A percentile compares a stretch with the other conserved stretches of the same genome.
These are phyloP conservation scores for Ustilago cynodontis DNA, from an alignment of 1,284 basidiomycete genomes.

Conservation along the genomic window DNA sequence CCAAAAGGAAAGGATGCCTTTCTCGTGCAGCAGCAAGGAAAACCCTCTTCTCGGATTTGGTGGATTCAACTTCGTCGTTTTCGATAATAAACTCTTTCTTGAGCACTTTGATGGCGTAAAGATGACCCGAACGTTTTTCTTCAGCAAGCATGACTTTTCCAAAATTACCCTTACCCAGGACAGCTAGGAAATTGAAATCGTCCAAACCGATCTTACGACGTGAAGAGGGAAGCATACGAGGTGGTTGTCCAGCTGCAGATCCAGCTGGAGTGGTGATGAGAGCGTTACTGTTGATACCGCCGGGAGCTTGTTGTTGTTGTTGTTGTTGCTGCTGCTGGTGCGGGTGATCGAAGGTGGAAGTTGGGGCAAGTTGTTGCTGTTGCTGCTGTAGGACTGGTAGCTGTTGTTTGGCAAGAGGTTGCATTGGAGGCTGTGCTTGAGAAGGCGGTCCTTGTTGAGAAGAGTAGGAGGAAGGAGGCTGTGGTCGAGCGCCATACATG, in stretches of 20 bases:
- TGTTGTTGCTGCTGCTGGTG: slow-evolving; percentile 6
- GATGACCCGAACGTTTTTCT: slow-evolving; percentile 87
- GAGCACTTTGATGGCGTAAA: slow-evolving; percentile 99
- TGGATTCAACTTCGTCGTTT: slow-evolving; percentile 99
- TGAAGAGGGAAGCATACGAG: slow-evolving; percentile 58
- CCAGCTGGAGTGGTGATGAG: slow-evolving; percentile 15
- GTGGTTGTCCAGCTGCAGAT: slow-evolving; percentile 13
- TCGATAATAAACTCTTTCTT: slow-evolving; percentile 99
- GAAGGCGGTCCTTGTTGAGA: slow-evolving; percentile 20
- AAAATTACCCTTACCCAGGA: slow-evolving; percentile 99
- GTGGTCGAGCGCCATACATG: slow-evolving; percentile 41
- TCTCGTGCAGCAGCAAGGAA: slow-evolving; percentile 95
- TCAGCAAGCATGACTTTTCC: slow-evolving; percentile 99
- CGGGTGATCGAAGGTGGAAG: slow-evolving; percentile 13
- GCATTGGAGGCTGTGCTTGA: slow-evolving; percentile 25
- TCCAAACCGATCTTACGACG: slow-evolving; percentile 93
- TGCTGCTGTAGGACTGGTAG: slow-evolving; percentile 21
- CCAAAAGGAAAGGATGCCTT: slow-evolving; percentile 96
- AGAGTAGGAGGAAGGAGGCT: slow-evolving; percentile 25
- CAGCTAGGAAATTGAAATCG: slow-evolving; percentile 99
- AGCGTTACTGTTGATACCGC: slow-evolving; percentile 20
- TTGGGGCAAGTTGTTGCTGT: slow-evolving; percentile 17
- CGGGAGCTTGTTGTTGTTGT: neutral
- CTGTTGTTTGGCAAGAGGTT: slow-evolving; percentile 11
- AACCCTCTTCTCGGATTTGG: slow-evolving; percentile 98